Percentiles rank a stretch among this genome's conserved stretches.
These are phyloP conservation scores for Aspergillus tamarii DNA, from an alignment of 2,329 filamentous ascomycete genomes.

Conservation along the genomic window DNA sequence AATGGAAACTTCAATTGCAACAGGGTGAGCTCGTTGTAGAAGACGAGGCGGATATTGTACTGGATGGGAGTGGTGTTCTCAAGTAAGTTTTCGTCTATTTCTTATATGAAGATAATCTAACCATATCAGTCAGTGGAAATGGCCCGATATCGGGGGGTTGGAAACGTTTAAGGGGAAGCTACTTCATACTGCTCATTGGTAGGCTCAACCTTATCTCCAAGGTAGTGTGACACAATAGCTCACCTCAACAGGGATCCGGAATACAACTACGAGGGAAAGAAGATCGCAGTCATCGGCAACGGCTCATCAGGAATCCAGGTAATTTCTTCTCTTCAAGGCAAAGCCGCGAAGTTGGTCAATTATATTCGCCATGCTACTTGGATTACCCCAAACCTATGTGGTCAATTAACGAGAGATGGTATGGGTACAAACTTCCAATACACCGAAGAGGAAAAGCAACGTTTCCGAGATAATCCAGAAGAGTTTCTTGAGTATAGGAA, in stretches of 20 bases:
- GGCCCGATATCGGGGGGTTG: slow-evolving; percentile 26
- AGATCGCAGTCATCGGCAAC: slow-evolving; percentile 38
- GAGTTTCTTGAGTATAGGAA: slow-evolving; percentile 26
- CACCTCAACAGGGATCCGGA: slow-evolving; percentile 27
- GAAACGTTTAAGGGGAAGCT: slow-evolving; percentile 38
- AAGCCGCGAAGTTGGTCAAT: slow-evolving; percentile 26
- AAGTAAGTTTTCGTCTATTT: slow-evolving; percentile 14
- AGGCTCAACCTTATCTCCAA: background rate
- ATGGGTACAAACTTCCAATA: slow-evolving; percentile 27
- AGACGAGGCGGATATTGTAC: slow-evolving; percentile 30
- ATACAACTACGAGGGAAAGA: slow-evolving; percentile 27
- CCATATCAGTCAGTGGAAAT: slow-evolving; percentile 24
- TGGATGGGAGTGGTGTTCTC: slow-evolving; percentile 33
- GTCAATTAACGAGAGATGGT: slow-evolving; percentile 27
- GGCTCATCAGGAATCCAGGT: slow-evolving; percentile 37
- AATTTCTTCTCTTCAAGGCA: slow-evolving; percentile 21
- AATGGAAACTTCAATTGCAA: slow-evolving; percentile 25
- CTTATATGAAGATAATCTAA: background rate
- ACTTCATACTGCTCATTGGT: slow-evolving; percentile 43
- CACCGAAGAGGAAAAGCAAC: slow-evolving; percentile 27
- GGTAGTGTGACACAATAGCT: background rate
- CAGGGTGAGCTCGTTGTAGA: slow-evolving; percentile 15
- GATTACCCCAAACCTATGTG: slow-evolving; percentile 26
- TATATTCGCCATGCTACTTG: slow-evolving; percentile 36
- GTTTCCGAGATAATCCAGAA: slow-evolving; percentile 22